Conservation (phyloP, 495 filamentous ascomycete genomes). For the Pseudotulostoma volvatum region DNA sequence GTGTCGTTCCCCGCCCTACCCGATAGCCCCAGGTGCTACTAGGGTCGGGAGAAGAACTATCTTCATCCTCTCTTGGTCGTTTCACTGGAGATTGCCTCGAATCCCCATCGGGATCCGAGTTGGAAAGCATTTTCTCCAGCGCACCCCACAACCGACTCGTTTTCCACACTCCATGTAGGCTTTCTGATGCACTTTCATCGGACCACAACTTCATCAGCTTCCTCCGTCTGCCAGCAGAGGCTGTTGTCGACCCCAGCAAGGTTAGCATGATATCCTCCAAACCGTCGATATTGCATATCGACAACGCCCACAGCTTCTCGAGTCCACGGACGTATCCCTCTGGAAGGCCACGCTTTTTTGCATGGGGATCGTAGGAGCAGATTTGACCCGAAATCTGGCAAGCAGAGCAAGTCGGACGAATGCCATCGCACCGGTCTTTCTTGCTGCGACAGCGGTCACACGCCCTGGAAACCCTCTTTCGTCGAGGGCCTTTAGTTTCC, state of each 20-base stretch:
- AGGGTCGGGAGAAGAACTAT: conserved; percentile 4
- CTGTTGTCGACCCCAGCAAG: conserved; percentile 24
- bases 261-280: conserved; percentile 33
- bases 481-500: conserved; percentile 27
- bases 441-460: conserved; percentile 56
- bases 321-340: conserved; percentile 32
- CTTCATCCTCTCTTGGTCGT: conserved; percentile 22
- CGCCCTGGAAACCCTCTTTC: conserved; percentile 52
- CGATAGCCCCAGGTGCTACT: conserved; percentile 18
- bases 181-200: conserved; percentile 34
- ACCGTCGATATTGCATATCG: conserved; percentile 31
- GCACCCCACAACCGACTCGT: conserved; percentile 34
- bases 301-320: conserved; percentile 31
- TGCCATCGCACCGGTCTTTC: conserved; percentile 55
- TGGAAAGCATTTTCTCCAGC: conserved; percentile 40
- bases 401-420: conserved; percentile 45
- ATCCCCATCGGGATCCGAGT: conserved; percentile 12
- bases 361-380: conserved; percentile 52
- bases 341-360: conserved; percentile 49
- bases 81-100: conserved; percentile 14
- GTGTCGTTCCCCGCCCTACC: conserved; percentile 15
- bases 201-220: conserved; percentile 30
- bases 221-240: conserved; percentile 17
- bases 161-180: conserved; percentile 41
- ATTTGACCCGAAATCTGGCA: conserved; percentile 42